Base-by-base conservation (phyloP, 75 land plant species). In the Pinus albicaulis region DNA sequence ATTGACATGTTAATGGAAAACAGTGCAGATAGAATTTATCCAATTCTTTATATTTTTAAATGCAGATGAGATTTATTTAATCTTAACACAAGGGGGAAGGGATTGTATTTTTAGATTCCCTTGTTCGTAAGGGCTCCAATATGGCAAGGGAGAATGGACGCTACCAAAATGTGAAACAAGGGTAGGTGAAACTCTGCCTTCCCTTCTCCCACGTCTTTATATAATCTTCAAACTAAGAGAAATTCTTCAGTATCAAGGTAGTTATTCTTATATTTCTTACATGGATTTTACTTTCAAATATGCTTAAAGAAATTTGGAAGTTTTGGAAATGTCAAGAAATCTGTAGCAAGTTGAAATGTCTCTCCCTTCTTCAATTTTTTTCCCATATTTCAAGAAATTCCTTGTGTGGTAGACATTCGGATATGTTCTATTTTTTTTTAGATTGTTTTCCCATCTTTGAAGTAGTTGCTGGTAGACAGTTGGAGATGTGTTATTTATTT, bases 131-230 rank as follows among this genome's bases (percentile, higher is more conserved):
- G 69, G 85, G 64, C 58, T 55, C 76, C 6, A 77, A 20, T 69
- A 7, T 78, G 74, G 79, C 66, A 58, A 89, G 77, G 82, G 87
- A 87, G 57, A 85, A 82, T 76, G 79, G 76, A 44, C 76, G 76
- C 44, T 55, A 74, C 53, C 80, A 82, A 38, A 61, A 23, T 24
- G 31, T 60, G 52, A 38, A 82, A 84, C n/a, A 83, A 66, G 55
- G 78, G n/a, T 23, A 71, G 23, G 55, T 22, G 3, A 19, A 24
- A 48, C 4, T n/a, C 31, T 48, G 59, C 4, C 60, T 12, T 72
- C 31, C 28, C 81, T 61, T 25, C 83, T 53, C 20, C 71, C 15
- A 23, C 77, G 26, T 44, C 78, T 15, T 26, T 77, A 56, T 76
- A 56, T 16, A 85, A 80, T 25, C 12, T 65, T 15, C 82, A 86